These are phyloP conservation scores for Phytophthora agathidicida DNA, from an alignment of 352 stramenopile genomes.

Conservation along the genomic window DNA sequence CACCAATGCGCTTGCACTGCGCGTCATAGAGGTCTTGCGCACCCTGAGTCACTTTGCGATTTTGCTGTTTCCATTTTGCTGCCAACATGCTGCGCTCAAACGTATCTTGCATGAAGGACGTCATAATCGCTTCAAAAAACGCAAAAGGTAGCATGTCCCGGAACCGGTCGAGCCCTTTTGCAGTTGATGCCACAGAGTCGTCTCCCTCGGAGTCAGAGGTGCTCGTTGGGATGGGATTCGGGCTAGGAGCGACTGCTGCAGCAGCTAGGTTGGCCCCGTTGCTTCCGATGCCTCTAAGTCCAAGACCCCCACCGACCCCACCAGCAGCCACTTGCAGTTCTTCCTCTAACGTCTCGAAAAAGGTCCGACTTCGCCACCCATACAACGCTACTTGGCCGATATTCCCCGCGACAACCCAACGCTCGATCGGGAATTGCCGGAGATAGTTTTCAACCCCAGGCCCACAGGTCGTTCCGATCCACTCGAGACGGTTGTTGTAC, in stretches of 20 bases:
- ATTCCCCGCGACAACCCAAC: constrained; percentile 55
- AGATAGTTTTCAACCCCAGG: constrained; percentile 45
- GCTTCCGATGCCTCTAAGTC: constrained; percentile 6
- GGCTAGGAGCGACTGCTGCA: constrained; percentile 8
- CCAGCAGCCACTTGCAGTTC: constrained; percentile 21
- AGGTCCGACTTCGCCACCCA: constrained; percentile 56
- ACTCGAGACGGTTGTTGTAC: constrained; percentile 59
- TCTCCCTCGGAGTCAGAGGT: background rate
- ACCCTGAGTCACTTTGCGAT: constrained; percentile 48
- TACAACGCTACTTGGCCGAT: constrained; percentile 48
- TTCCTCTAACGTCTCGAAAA: constrained; percentile 42
- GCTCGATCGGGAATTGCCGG: constrained; percentile 49
- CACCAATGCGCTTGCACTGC: constrained; percentile 49
- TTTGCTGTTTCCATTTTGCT: constrained; percentile 43
- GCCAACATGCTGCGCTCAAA: constrained; percentile 47
- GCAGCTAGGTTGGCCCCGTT: constrained; percentile 5
- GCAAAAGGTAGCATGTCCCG: constrained; percentile 47
- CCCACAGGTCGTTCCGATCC: constrained; percentile 56
- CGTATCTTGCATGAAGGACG: constrained; percentile 44
- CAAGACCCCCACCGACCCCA: constrained; percentile 1
- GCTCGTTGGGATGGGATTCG: background rate
- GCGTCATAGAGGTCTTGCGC: constrained; percentile 61
- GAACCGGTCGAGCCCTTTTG: constrained; percentile 25
- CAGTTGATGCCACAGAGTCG: background rate
- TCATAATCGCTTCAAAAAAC: constrained; percentile 54